These are phyloP conservation scores for Myxozyma neotropica DNA, from an alignment of 805 yeast species.

Conservation along the genomic window DNA sequence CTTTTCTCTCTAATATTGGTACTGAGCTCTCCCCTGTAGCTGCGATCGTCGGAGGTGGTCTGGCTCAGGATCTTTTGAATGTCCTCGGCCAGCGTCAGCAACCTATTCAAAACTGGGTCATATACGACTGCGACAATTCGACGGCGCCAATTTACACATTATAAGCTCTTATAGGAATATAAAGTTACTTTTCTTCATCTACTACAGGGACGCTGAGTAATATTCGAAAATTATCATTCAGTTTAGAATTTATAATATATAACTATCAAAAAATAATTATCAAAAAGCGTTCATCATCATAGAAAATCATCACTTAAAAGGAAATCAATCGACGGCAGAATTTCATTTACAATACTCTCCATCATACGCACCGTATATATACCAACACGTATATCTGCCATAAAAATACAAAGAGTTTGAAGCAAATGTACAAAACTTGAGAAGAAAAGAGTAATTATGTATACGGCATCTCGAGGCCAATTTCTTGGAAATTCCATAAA, in stretches of 20 bases:
- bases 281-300: conserved; percentile 3
- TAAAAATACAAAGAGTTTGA: background rate
- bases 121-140: conserved; percentile 70
- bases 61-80: conserved; percentile 90
- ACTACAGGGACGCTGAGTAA: background rate
- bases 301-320: background rate
- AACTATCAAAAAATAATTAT: background rate
- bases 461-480: too few relatives aligned
- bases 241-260: background rate
- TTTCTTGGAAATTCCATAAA: too few relatives aligned
- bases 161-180: background rate
- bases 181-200: background rate
- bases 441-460: too few relatives aligned
- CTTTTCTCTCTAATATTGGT: conserved; percentile 43
- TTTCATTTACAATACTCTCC: background rate
- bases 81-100: conserved; percentile 71
- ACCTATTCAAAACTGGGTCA: conserved; percentile 78
- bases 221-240: background rate
- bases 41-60: conserved; percentile 85
- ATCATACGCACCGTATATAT: background rate
- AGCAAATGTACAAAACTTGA: background rate
- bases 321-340: background rate
- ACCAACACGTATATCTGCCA: background rate
- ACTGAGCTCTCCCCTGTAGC: conserved; percentile 80
- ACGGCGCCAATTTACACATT: conserved; percentile 74